phyloP scores from a whole-genome alignment of 2,329 filamentous ascomycete species.

The Amesomyces nigricolor region DNA sequence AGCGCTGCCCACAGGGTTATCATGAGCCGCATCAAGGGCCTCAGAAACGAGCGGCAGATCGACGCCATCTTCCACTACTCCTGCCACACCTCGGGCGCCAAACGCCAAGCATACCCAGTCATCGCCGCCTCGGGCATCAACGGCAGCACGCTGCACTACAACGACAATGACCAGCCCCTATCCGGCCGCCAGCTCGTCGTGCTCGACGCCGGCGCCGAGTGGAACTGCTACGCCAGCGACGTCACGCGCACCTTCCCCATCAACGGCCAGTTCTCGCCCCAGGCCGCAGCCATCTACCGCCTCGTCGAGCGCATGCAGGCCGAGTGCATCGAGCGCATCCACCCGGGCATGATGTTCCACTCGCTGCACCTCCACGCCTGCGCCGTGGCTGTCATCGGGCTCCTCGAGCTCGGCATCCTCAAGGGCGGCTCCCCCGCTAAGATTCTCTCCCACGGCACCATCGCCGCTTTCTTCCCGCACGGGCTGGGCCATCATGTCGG shows the following conservation, averaged over 20 bases:
- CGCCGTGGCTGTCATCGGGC: slow-evolving; percentile 62
- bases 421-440: slow-evolving; percentile 54
- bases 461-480: slow-evolving; percentile 61
- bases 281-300: slow-evolving; percentile 68
- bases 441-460: slow-evolving; percentile 47
- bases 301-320: slow-evolving; percentile 78
- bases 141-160: slow-evolving; percentile 81
- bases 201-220: slow-evolving; percentile 85
- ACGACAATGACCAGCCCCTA: slow-evolving; percentile 69
- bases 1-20: slow-evolving; percentile 70
- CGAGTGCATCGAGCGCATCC: slow-evolving; percentile 62
- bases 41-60: slow-evolving; percentile 75
- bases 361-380: slow-evolving; percentile 69
- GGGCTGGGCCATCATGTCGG: slow-evolving; percentile 61
- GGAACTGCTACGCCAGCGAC: slow-evolving; percentile 78
- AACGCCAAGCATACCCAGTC: slow-evolving; percentile 77
- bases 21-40: slow-evolving; percentile 54
- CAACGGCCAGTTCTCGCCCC: slow-evolving; percentile 58
- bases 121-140: slow-evolving; percentile 83
- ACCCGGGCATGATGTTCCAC: slow-evolving; percentile 64
- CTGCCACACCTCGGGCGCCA: slow-evolving; percentile 68
- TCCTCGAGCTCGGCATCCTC: slow-evolving; percentile 68
- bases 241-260: slow-evolving; percentile 85
- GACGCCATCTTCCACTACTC: slow-evolving; percentile 70
- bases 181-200: slow-evolving; percentile 67